phyloP scores from a whole-genome alignment of 1,284 basidiomycete species.

The Apiotrichum sp. region DNA sequence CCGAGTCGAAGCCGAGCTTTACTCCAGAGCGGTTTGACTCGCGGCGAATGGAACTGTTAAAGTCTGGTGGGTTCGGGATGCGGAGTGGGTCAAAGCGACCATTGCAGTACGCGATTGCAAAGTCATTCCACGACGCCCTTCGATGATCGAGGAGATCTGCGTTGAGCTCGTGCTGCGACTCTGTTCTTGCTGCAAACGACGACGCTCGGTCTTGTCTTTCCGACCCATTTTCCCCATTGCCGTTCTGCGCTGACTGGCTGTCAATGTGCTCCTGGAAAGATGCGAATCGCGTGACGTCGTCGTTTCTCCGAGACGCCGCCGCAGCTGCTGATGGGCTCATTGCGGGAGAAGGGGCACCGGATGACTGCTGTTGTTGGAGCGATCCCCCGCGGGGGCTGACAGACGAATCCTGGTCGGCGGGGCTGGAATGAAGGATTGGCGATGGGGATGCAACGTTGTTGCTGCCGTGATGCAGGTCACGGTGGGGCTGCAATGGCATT shows the following conservation, averaged over 20 bases:
- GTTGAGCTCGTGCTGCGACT: not conserved
- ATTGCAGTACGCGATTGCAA: slow-evolving; percentile 65
- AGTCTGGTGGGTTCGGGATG: slow-evolving; percentile 54
- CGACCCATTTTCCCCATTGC: too few relatives aligned
- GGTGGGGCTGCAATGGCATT: too few relatives aligned
- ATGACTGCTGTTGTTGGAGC: too few relatives aligned
- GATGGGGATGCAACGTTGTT: too few relatives aligned
- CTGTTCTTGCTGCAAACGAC: not conserved
- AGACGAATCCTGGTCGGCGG: too few relatives aligned
- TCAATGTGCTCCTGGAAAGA: not conserved
- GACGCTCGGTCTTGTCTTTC: not conserved
- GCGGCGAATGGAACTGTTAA: not conserved
- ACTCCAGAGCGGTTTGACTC: too few relatives aligned
- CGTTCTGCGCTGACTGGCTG: not conserved
- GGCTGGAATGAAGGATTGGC: too few relatives aligned
- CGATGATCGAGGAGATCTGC: not conserved
- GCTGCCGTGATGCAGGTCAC: too few relatives aligned
- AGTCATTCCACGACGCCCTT: slow-evolving; percentile 57
- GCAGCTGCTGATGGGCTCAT: too few relatives aligned
- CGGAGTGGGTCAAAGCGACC: slow-evolving; percentile 75
- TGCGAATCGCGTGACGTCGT: not conserved
- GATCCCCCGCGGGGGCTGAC: too few relatives aligned
- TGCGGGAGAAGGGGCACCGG: too few relatives aligned
- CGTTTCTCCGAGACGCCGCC: not conserved
- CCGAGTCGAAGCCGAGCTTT: not conserved